These are phyloP conservation scores for Aureobasidium melanogenum DNA, from an alignment of 2,329 filamentous ascomycete species.

Conservation along the genomic window DNA sequence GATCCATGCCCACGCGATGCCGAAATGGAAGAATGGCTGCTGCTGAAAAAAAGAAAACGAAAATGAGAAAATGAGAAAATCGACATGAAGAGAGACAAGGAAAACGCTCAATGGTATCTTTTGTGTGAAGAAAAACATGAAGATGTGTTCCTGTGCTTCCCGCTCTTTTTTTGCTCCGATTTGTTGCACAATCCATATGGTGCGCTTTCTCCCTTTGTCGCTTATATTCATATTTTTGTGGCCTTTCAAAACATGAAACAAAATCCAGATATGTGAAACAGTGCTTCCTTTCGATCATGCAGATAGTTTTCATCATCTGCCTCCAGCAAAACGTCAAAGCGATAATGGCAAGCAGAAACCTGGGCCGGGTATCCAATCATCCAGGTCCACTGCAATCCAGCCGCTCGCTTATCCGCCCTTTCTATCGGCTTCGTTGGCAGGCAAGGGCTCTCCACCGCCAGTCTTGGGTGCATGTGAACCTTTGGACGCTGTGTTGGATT, in stretches of 20 bases:
- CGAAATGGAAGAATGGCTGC: constrained; percentile 1
- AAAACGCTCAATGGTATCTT: constrained; percentile 8
- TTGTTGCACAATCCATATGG: constrained; percentile 1
- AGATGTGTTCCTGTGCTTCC: constrained; percentile 6
- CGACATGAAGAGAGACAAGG: not conserved
- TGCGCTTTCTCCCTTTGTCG: not conserved
- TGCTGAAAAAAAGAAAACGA: constrained; percentile 1
- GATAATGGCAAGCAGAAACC: not conserved
- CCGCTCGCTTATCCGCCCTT: constrained; percentile 30
- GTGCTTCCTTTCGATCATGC: not conserved
- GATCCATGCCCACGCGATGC: not conserved
- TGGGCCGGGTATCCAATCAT: not conserved
- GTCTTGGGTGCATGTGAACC: constrained; percentile 13
- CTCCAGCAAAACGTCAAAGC: not conserved
- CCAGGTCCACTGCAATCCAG: not conserved
- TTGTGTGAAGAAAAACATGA: constrained; percentile 6
- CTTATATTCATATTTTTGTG: constrained; percentile 6
- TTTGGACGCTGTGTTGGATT: constrained; percentile 18
- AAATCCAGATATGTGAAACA: constrained; percentile 9
- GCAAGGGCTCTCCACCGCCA: constrained; percentile 32
- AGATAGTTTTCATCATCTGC: not conserved
- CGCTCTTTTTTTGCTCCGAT: not conserved
- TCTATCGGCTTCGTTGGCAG: constrained; percentile 35
- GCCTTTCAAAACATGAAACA: constrained; percentile 1
- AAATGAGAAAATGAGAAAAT: no score